Evolutionary conservation across 441 rosid genomes (phyloP).

Genomic region (Gossypium armourianum): DNA sequence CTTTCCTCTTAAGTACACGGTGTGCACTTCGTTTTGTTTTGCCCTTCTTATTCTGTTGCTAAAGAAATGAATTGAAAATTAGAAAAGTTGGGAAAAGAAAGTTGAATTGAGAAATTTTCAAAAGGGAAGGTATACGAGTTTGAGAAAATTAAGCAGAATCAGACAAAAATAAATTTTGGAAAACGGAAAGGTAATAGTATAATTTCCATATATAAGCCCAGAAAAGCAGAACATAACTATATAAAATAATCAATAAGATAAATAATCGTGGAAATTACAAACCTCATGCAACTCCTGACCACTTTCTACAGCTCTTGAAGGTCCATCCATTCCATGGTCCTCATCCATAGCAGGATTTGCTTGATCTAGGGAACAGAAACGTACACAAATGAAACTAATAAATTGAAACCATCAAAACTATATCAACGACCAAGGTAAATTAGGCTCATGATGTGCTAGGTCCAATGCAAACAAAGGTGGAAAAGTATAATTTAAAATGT

Average conservation of each 20-base stretch:
- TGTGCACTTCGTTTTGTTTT: conserved; percentile 14
- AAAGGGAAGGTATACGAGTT: not conserved
- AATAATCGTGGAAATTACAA: not conserved
- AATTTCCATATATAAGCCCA: not conserved
- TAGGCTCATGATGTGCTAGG: not conserved
- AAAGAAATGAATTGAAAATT: not conserved
- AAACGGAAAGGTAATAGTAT: not conserved
- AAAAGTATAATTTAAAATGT: not conserved
- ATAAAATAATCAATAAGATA: not conserved
- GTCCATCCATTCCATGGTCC: conserved; percentile 19
- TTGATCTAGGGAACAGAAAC: conserved; percentile 24
- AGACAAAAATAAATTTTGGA: not conserved
- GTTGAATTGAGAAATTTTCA: not conserved
- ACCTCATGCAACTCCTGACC: conserved; percentile 33
- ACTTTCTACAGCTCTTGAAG: conserved; percentile 16
- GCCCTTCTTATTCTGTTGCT: conserved; percentile 22
- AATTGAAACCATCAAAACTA: conserved; percentile 9
- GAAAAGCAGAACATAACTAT: not conserved
- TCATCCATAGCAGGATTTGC: conserved; percentile 17
- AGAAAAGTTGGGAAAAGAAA: not conserved
- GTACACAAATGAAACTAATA: not conserved
- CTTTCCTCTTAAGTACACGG: conserved; percentile 21
- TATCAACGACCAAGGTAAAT: not conserved
- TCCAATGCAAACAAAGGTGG: conserved; percentile 12
- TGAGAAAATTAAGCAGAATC: not conserved